phyloP scores from a whole-genome alignment of 106 monocot species.

The Vanilla planifolia region DNA sequence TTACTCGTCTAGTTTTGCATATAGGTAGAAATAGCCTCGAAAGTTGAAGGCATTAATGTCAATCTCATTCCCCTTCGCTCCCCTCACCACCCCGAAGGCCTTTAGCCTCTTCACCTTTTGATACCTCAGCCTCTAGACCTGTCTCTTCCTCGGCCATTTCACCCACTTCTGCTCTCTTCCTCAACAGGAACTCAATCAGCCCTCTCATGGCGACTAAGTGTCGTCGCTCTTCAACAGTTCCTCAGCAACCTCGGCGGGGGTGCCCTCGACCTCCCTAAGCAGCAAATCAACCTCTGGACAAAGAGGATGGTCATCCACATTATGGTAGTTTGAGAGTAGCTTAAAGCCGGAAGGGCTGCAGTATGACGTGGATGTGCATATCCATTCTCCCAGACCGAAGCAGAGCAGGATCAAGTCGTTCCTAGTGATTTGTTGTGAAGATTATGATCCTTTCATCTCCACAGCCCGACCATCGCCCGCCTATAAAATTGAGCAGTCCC shows the following conservation, averaged over 20 bases:
- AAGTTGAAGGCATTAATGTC: too few species aligned
- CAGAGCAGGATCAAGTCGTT: conserved; percentile 23
- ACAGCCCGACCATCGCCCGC: conserved; percentile 21
- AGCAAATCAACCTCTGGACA: conserved; percentile 10
- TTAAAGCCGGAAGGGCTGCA: conserved; percentile 17
- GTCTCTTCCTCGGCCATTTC: too few species aligned
- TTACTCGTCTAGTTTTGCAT: too few species aligned
- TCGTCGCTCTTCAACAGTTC: conserved; percentile 26
- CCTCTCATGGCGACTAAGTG: conserved; percentile 8
- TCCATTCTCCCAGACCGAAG: conserved; percentile 26
- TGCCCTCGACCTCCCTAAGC: conserved; percentile 19
- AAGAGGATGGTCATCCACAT: not conserved
- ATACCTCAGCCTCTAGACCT: too few species aligned
- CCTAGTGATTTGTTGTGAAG: conserved; percentile 26
- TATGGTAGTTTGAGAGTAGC: conserved; percentile 17
- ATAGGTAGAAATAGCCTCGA: too few species aligned
- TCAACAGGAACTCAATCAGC: not conserved
- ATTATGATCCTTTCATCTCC: conserved; percentile 26
- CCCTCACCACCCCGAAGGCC: too few species aligned
- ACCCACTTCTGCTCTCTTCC: too few species aligned
- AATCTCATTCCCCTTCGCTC: too few species aligned
- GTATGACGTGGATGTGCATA: conserved; percentile 24
- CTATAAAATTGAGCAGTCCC: conserved; percentile 17
- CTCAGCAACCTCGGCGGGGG: conserved; percentile 36
- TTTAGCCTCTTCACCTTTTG: too few species aligned